Conservation (phyloP, 768 basidiomycete genomes). For the Mycena belliarum region DNA sequence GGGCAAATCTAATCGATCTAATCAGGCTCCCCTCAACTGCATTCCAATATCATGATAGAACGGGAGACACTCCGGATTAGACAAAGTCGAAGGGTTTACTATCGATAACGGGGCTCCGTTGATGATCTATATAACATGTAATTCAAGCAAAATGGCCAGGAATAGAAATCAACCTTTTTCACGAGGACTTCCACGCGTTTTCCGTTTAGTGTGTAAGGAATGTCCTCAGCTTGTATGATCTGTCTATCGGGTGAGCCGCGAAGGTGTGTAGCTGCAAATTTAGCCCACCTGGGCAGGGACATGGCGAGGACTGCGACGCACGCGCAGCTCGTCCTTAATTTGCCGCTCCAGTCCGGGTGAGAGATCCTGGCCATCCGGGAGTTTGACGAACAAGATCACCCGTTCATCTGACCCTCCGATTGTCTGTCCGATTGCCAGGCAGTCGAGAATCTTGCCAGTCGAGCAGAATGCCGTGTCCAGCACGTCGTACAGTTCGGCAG, state of each 20-base stretch:
- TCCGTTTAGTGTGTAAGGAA: constrained; percentile 80
- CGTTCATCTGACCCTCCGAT: constrained; percentile 70
- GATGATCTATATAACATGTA: constrained; percentile 58
- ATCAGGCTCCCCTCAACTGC: constrained; percentile 11
- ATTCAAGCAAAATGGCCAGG: neutral
- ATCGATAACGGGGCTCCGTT: constrained; percentile 70
- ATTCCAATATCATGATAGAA: constrained; percentile 61
- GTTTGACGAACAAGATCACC: constrained; percentile 74
- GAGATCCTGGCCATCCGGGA: constrained; percentile 50
- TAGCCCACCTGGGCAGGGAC: constrained; percentile 67
- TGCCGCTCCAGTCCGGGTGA: constrained; percentile 52
- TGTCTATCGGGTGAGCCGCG: constrained; percentile 30
- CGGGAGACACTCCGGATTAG: constrained; percentile 70
- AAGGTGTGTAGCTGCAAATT: constrained; percentile 5
- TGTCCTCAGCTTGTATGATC: constrained; percentile 70
- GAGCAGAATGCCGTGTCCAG: constrained; percentile 62
- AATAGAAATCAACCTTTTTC: constrained; percentile 50
- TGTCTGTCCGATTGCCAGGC: constrained; percentile 70
- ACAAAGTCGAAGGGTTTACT: constrained; percentile 71
- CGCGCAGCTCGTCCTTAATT: constrained; percentile 63
- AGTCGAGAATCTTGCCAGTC: constrained; percentile 52
- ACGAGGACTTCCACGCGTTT: constrained; percentile 81
- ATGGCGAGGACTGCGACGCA: constrained; percentile 69
- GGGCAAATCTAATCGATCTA: neutral
- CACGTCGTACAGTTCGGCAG: constrained; percentile 80